These are phyloP conservation scores for Termitomyces sp. DNA, from an alignment of 768 basidiomycete species.

Conservation along the genomic window DNA sequence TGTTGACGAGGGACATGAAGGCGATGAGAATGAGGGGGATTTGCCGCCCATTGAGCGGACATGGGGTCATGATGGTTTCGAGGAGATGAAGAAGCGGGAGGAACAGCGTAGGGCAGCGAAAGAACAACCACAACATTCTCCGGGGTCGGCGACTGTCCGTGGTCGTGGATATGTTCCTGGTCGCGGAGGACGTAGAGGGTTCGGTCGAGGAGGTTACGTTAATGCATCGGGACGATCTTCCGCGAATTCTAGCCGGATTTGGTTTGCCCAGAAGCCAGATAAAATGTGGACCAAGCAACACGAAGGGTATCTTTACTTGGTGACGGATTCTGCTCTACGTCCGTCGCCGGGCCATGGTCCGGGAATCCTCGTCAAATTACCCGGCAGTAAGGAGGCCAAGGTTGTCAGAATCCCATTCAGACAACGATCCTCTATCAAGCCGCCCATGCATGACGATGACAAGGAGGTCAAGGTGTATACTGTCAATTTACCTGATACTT, in stretches of 20 bases:
- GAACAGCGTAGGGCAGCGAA: conserved; percentile 44
- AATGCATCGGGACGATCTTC: conserved; percentile 26
- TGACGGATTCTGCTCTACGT: conserved; percentile 45
- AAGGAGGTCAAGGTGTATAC: conserved; percentile 39
- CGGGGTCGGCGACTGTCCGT: conserved; percentile 33
- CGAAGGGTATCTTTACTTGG: conserved; percentile 64
- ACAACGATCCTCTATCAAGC: conserved; percentile 14
- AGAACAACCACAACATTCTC: conserved; percentile 22
- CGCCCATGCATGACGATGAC: conserved; percentile 17
- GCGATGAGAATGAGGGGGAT: conserved; percentile 17
- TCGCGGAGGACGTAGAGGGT: conserved; percentile 44
- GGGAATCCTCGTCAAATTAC: conserved; percentile 57
- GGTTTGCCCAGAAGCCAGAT: conserved; percentile 76
- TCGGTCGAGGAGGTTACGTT: conserved; percentile 35
- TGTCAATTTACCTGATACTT: conserved; percentile 49
- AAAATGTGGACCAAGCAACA: conserved; percentile 80
- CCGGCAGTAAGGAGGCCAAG: conserved; percentile 38
- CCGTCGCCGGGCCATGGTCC: conserved; percentile 51
- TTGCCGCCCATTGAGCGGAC: conserved; percentile 59
- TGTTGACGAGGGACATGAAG: conserved; percentile 6
- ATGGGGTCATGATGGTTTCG: conserved; percentile 87
- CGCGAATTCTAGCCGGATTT: conserved; percentile 41
- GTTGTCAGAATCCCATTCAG: conserved; percentile 35
- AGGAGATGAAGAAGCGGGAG: conserved; percentile 78
- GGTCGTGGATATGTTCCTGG: conserved; percentile 38